Base-by-base conservation (phyloP, 805 yeast genomes). In the Cyberlindnera nakhonratchasimensis region DNA sequence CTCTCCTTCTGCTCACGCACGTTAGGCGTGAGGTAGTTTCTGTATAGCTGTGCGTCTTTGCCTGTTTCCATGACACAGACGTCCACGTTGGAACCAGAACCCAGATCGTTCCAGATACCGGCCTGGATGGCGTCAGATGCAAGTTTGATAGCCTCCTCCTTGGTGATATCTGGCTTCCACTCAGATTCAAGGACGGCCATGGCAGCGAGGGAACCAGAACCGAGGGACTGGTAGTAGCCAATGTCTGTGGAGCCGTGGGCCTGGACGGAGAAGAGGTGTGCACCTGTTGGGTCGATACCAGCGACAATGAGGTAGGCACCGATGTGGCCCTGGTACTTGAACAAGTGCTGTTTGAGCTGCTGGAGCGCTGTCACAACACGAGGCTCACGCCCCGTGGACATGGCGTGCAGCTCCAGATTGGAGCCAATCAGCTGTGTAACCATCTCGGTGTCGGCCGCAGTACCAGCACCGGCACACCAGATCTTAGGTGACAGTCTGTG, bases 381-480 rank as follows among this genome's bases (percentile, higher is more conserved):
- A 33, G 99, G 98, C 54, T 81, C 79, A 54, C 98, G 80, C 46
- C 80, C 80, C 25, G 91, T 81, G 55, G 84, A 80, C 66, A 89
- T 71, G 8, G 95, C 72, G 65, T 91, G 99, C 48, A 93, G 71
- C 66, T 93, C 99, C 51, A 93, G 70, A 63, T 91, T 90, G 29
- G 96, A 86, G 28, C 88, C 79, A 53, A 89, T 89, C 59, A 93
- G 73, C 64, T 89, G 96, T 5, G 99, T 93, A 29, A 93, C 98
- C 80, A 89, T 88, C 64, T 93, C 98, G 11, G 97, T 93, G 63
- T 93, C 99, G 7, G 99, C 98, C 23, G 99, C 99, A n/a, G 99
- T 93, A 65, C 99, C 99, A 3, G 99, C 99, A 58, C 99, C 99
- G 39, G 99, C 99, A 80, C 99, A 91, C 97, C 97, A 91, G 62